Evolutionary conservation across 2,329 filamentous ascomycete genomes (phyloP).

Genomic region (Aspergillus terreus): DNA sequence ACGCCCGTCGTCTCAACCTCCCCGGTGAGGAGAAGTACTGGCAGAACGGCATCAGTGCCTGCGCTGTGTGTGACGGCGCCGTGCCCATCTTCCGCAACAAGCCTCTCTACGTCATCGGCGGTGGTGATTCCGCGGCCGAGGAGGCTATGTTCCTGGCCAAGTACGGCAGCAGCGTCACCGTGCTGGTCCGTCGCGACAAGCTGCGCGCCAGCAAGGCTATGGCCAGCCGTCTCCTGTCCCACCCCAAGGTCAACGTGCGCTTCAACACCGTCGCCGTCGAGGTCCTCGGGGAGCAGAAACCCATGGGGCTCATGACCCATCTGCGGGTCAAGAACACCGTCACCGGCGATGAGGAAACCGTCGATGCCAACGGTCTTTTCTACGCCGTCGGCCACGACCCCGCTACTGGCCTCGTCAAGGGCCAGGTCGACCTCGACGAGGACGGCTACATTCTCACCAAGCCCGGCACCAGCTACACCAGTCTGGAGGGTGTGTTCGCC

Average conservation of each 20-base stretch:
- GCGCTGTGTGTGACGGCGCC: constrained; percentile 94
- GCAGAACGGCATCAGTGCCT: constrained; percentile 94
- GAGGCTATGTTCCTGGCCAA: constrained; percentile 97
- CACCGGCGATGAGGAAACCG: constrained; percentile 73
- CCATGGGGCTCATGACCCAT: constrained; percentile 76
- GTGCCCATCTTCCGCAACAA: constrained; percentile 97
- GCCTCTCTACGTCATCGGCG: constrained; percentile 91
- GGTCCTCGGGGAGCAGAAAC: constrained; percentile 76
- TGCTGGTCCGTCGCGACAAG: constrained; percentile 82
- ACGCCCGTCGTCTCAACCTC: constrained; percentile 77
- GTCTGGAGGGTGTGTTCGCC: constrained; percentile 86
- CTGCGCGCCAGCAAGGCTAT: constrained; percentile 89
- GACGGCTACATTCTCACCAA: constrained; percentile 90
- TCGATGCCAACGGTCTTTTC: constrained; percentile 89
- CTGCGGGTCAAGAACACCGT: constrained; percentile 76
- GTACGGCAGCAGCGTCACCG: constrained; percentile 92
- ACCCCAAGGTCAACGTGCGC: constrained; percentile 86
- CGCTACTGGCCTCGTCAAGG: constrained; percentile 85
- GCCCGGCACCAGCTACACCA: constrained; percentile 85
- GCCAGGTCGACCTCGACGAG: constrained; percentile 78
- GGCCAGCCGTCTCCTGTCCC: constrained; percentile 73
- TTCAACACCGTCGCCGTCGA: constrained; percentile 81
- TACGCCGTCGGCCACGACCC: constrained; percentile 98
- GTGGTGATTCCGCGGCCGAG: constrained; percentile 94
- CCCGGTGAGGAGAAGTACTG: constrained; percentile 92